Percentiles rank a stretch among this genome's conserved stretches.
phyloP scores from a whole-genome alignment of 2,329 filamentous ascomycete species.

The Fusarium fujikuroi region DNA sequence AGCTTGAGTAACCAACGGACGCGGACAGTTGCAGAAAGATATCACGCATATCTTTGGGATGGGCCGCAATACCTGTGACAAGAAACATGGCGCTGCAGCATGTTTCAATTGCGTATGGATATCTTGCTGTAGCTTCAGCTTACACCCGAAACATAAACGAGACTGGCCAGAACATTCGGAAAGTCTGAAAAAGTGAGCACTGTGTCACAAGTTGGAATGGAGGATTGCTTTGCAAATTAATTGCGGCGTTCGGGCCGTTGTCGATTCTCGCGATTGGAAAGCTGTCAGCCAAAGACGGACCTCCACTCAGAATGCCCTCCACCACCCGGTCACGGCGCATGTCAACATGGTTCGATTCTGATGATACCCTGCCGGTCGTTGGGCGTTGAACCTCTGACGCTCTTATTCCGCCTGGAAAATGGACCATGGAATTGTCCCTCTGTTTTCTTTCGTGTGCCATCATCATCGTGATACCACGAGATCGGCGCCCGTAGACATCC shows the following conservation, averaged over 20 bases:
- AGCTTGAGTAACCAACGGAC: not conserved
- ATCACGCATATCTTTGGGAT: not conserved
- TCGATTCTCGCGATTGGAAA: conserved; percentile 9
- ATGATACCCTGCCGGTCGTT: conserved; percentile 28
- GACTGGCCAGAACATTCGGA: not conserved
- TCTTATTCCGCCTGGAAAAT: not conserved
- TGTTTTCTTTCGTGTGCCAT: not conserved
- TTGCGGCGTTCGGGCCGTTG: conserved; percentile 32
- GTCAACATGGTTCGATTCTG: conserved; percentile 29
- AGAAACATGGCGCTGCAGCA: conserved; percentile 7
- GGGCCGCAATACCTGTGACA: conserved; percentile 8
- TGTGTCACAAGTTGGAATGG: conserved; percentile 22
- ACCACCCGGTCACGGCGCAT: conserved; percentile 26
- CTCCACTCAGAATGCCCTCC: conserved; percentile 22
- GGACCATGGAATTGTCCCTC: not conserved
- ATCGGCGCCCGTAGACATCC: not conserved
- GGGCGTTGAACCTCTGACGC: not conserved
- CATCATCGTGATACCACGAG: not conserved
- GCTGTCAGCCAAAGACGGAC: conserved; percentile 22
- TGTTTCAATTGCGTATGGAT: conserved; percentile 6
- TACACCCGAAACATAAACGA: not conserved
- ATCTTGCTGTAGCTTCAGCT: conserved; percentile 1
- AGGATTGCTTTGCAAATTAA: not conserved
- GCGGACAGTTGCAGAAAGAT: not conserved
- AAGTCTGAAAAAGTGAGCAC: conserved; percentile 1